Evolutionary conservation across 768 basidiomycete genomes (phyloP), one percentile per base, ranked within the genome.

Genomic region (Mycena metata): DNA sequence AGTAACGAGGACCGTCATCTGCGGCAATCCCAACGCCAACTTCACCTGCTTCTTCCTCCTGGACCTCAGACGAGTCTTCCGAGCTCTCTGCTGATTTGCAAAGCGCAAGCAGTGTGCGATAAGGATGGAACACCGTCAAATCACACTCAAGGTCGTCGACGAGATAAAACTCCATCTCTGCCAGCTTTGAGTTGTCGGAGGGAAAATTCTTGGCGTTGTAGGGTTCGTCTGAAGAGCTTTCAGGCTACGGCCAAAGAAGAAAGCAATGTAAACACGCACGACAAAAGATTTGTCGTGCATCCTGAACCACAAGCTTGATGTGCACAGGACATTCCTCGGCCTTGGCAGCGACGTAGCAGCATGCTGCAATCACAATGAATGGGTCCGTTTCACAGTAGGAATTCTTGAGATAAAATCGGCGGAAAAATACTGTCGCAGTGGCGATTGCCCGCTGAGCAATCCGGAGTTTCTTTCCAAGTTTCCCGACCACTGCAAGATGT

Each of bases 141-240:
- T 99, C 95, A 74, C 97, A 98, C 78, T 98, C 96, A 30, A 99
- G 87, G 76, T 99, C 96, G 75, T 95, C 95, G 24, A 99, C 91
- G 12, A 99, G 90, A 81, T 97, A 99, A 81, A 99, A 99, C 77
- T 99, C 97, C 96, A 98, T 98, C 78, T 99, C 98, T 5, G 96
- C 98, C 16, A 99, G 83, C 75, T 95, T 96, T 13, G 92, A 88
- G 74, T 96, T 93, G 76, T 98, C 96, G 0, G 92, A 87, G 0
- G 93, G 89, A 75, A 98, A 97, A n/a, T 86, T 80, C 75, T 93
- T 91, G 76, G 92, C 83, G 6, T 86, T 88, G 74, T 94, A 93
- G 21, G 89, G 90, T 60, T 90, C 88, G 60, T 85, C 88, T 90
- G 30, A 57, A 36, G 63, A 11, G 1, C 50, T 30, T 7, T 60